Percentiles rank a stretch among this genome's conserved stretches.
phyloP scores from a whole-genome alignment of 768 basidiomycete genomes.

The Mycena leptocephala region DNA sequence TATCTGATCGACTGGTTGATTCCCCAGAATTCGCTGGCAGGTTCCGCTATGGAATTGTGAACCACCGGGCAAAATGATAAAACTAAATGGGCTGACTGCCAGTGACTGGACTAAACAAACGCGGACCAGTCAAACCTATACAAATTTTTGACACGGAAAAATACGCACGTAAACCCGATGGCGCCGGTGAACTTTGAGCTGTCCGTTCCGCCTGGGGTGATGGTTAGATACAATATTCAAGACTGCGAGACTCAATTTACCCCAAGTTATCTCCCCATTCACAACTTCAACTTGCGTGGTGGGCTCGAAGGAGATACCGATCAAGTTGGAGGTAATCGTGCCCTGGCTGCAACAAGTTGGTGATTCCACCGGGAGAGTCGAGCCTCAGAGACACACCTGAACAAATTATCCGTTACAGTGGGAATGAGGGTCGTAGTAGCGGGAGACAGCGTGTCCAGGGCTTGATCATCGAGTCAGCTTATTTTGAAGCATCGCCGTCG shows the following conservation, averaged over 20 bases:
- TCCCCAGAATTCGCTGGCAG: conserved; percentile 59
- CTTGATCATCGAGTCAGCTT: neutral
- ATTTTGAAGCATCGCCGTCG: neutral
- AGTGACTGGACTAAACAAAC: neutral
- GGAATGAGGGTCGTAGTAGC: conserved; percentile 43
- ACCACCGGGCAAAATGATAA: no score
- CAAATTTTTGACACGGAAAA: neutral
- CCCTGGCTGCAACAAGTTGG: conserved; percentile 40
- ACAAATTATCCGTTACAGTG: conserved; percentile 61
- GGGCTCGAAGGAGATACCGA: conserved; percentile 60
- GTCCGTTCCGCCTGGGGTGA: conserved; percentile 46
- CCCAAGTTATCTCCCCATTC: conserved; percentile 40
- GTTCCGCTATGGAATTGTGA: conserved; percentile 33
- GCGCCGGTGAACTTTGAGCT: conserved; percentile 43
- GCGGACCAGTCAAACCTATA: neutral
- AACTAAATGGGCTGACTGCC: conserved; percentile 36
- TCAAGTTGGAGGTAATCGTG: conserved; percentile 43
- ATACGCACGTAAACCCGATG: conserved; percentile 53
- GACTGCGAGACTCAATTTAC: no score
- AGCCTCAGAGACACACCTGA: neutral
- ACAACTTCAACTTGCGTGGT: conserved; percentile 40
- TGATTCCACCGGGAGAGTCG: neutral
- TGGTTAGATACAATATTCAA: no score
- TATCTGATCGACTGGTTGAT: conserved; percentile 58
- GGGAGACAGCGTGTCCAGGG: conserved; percentile 4